Conservation (phyloP, 345 rosid genomes). For the Hypericum androsaemum region DNA sequence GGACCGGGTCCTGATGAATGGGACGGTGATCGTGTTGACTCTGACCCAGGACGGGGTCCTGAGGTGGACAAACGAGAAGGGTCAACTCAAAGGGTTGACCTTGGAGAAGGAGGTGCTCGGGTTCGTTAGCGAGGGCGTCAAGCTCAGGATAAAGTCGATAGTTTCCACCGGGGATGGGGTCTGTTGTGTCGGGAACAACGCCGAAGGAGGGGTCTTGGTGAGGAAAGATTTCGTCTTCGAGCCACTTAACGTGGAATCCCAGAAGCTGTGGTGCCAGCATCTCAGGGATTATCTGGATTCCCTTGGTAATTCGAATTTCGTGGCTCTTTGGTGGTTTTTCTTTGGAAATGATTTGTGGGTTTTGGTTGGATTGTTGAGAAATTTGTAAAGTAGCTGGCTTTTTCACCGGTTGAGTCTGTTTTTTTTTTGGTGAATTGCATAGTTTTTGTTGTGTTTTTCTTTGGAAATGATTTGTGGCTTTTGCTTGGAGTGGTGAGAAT, state of each 20-base stretch:
- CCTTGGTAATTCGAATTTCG: constrained; percentile 37
- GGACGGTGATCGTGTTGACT: constrained; percentile 25
- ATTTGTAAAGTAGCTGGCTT: no score
- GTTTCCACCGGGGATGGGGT: constrained; percentile 30
- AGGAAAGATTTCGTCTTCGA: constrained; percentile 73
- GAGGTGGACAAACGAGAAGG: constrained; percentile 32
- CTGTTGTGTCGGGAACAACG: constrained; percentile 35
- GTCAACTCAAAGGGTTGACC: constrained; percentile 27
- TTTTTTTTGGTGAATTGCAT: no score
- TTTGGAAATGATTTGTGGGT: not conserved
- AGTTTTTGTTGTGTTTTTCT: not conserved
- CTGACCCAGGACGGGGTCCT: constrained; percentile 50
- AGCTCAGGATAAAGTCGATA: constrained; percentile 42
- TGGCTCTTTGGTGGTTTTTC: not conserved
- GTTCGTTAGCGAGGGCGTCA: constrained; percentile 41
- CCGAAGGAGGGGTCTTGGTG: constrained; percentile 22
- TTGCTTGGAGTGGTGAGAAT: not conserved
- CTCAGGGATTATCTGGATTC: constrained; percentile 47
- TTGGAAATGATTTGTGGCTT: not conserved
- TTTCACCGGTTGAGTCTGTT: not conserved
- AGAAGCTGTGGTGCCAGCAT: constrained; percentile 47
- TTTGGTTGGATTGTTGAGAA: not conserved
- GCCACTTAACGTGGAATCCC: constrained; percentile 48
- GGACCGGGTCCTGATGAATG: constrained; percentile 43
- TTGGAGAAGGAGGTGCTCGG: constrained; percentile 59